These are phyloP conservation scores for Rhizopus arrhizus DNA, from an alignment of 371 early-diverging fungal genomes.

Conservation along the genomic window DNA sequence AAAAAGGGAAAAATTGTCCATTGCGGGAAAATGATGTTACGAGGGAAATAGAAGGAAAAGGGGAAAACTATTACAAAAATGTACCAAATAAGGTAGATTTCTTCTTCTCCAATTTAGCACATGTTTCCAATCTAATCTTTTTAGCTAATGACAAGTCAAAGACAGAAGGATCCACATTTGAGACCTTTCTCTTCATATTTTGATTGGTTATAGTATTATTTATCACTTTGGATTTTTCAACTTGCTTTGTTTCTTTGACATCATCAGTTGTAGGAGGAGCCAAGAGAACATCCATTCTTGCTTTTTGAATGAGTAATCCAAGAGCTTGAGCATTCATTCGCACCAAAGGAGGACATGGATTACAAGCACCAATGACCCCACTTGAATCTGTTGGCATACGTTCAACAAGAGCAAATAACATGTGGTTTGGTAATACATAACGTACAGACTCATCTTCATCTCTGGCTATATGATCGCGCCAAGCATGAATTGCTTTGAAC, in stretches of 20 bases:
- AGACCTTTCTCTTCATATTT: not conserved
- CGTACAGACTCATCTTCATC: slow-evolving; percentile 88
- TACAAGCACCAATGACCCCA: slow-evolving; percentile 79
- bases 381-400: slow-evolving; percentile 76
- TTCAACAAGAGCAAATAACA: slow-evolving; percentile 75
- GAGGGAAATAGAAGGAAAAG: not conserved
- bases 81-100: slow-evolving; percentile 45
- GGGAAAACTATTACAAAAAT: slow-evolving; percentile 10
- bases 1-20: not conserved
- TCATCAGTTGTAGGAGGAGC: slow-evolving; percentile 9
- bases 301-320: slow-evolving; percentile 60
- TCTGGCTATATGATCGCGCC: slow-evolving; percentile 91
- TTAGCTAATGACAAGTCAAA: slow-evolving; percentile 41
- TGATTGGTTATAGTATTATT: too few relatives aligned
- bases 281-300: slow-evolving; percentile 42
- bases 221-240: too few relatives aligned
- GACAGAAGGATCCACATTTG: slow-evolving; percentile 32
- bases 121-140: slow-evolving; percentile 26
- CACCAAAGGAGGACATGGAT: slow-evolving; percentile 83
- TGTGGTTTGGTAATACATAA: slow-evolving; percentile 92
- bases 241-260: not conserved
- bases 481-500: slow-evolving; percentile 84
- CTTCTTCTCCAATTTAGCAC: slow-evolving; percentile 34
- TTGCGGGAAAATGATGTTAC: not conserved
- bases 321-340: slow-evolving; percentile 82